Base-by-base conservation (phyloP, 169 alveolate genomes). In the Perkinsus marinus region DNA sequence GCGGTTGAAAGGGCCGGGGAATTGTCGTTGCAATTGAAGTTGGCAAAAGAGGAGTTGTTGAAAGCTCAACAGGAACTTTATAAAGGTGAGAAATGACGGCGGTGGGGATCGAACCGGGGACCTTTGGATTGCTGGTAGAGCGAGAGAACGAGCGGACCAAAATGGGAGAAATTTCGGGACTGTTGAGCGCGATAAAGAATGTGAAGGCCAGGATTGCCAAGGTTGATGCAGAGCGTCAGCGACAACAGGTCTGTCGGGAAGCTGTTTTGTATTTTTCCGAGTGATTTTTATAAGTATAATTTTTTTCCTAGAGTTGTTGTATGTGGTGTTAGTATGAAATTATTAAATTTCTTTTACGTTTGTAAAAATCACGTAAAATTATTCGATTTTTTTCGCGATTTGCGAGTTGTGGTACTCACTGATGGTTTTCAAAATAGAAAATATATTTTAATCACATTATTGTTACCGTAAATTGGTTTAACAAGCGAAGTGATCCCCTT, bases 161-260 rank as follows among this genome's bases (percentile, higher is more conserved):
- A 39, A 95, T 97, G 92, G 98, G 98, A 41, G 98, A 96, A 93
- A 97, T 97, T 34, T 94, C 96, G 41, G 98, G 98, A 22, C 97
- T 97, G 36, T 95, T 96, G 89, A 94, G 97, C 57, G 97, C 98
- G 47, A 94, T 96, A 69, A 94, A 97, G 93, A 96, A 96, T 91
- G 94, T 96, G 68, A 95, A 97, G 95, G 95, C 98, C 39, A 97
- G 96, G 93, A 96, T 98, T 89, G 95, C 95, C 89, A 97, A 96
- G 94, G 95, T 96, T 91, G 98, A 97, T 91, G 95, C 96, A 92
- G 99, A 98, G 92, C 94, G 95, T 43, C 96, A 96, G 90, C 95
- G 98, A 90, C 97, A 98, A 92, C 95, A 97, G 34, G 79, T 57
- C 5, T 13, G 79, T 16, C 19, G 46, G 46, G 46, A 10, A 3